Conservation (phyloP, 2,329 filamentous ascomycete genomes). For the Ceratocystiopsis sp. region DNA sequence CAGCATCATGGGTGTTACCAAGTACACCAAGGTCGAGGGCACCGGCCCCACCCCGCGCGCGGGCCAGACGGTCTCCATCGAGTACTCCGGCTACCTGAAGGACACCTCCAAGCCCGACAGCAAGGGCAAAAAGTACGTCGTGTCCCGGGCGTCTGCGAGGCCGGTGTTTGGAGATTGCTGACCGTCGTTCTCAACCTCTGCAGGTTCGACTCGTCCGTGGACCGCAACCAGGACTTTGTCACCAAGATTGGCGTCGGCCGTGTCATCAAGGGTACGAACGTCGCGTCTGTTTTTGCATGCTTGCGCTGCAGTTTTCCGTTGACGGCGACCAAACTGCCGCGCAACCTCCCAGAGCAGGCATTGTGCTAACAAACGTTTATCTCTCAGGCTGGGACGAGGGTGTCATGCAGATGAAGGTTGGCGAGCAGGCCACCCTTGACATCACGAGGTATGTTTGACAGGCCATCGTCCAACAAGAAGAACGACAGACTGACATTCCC, state of each 20-base stretch:
- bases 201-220: conserved; percentile 81
- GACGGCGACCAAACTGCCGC: neutral
- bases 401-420: conserved; percentile 69
- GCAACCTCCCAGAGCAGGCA: neutral
- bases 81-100: conserved; percentile 82
- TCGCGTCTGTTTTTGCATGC: neutral
- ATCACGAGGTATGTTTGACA: conserved; percentile 49
- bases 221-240: conserved; percentile 52
- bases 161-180: neutral
- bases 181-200: neutral
- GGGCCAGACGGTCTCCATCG: conserved; percentile 65
- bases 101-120: conserved; percentile 41
- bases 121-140: conserved; percentile 54
- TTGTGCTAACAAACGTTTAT: neutral
- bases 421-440: conserved; percentile 74
- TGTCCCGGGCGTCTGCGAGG: neutral
- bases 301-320: neutral
- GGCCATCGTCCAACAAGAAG: neutral
- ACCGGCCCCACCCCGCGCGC: conserved; percentile 39
- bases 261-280: conserved; percentile 61
- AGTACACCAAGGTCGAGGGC: conserved; percentile 45
- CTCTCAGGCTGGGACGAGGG: conserved; percentile 65
- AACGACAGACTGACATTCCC: neutral
- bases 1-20: conserved; percentile 54
- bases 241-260: conserved; percentile 64